These are phyloP conservation scores for Saccharum hybrid DNA, from an alignment of 202 grass and related monocot genomes.

Conservation along the genomic window DNA sequence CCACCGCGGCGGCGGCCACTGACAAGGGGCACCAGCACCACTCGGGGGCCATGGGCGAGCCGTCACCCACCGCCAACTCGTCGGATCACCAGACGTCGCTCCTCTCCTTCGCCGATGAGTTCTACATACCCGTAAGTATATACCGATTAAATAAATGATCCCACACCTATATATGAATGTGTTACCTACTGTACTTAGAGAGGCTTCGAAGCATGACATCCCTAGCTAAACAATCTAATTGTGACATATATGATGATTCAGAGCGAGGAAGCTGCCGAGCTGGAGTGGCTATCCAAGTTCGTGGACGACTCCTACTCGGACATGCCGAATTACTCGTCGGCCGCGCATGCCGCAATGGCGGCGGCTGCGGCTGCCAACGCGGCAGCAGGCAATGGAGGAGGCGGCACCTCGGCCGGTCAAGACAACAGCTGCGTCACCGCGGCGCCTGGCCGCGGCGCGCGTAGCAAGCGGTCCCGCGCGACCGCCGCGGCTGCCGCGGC, in stretches of 20 bases:
- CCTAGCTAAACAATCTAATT: constrained; percentile 24
- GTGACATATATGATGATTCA: constrained; percentile 35
- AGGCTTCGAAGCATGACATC: constrained; percentile 6
- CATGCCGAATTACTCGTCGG: constrained; percentile 65
- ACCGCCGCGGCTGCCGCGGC: constrained; percentile 47
- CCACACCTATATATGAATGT: not conserved
- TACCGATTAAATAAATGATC: not conserved
- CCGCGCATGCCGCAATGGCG: constrained; percentile 57
- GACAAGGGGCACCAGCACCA: constrained; percentile 37
- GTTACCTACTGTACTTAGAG: not conserved
- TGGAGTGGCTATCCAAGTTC: constrained; percentile 98
- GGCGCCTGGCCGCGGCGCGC: constrained; percentile 59
- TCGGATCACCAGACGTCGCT: constrained; percentile 60
- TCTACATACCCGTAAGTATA: constrained; percentile 88
- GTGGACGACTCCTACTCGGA: constrained; percentile 98
- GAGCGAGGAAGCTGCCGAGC: constrained; percentile 94
- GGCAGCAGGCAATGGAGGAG: constrained; percentile 24
- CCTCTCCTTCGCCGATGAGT: constrained; percentile 82
- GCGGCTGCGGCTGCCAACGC: constrained; percentile 36
- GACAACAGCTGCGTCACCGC: constrained; percentile 54
- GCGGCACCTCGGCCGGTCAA: constrained; percentile 43
- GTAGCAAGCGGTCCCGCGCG: constrained; percentile 72
- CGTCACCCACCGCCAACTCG: constrained; percentile 53
- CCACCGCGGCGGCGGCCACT: constrained; percentile 25
- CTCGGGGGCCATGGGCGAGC: constrained; percentile 43